Percentiles rank a stretch among this genome's conserved stretches.
These are phyloP conservation scores for Mayamaea pseudoterrestris DNA, from an alignment of 108 stramenopile genomes.

Conservation along the genomic window DNA sequence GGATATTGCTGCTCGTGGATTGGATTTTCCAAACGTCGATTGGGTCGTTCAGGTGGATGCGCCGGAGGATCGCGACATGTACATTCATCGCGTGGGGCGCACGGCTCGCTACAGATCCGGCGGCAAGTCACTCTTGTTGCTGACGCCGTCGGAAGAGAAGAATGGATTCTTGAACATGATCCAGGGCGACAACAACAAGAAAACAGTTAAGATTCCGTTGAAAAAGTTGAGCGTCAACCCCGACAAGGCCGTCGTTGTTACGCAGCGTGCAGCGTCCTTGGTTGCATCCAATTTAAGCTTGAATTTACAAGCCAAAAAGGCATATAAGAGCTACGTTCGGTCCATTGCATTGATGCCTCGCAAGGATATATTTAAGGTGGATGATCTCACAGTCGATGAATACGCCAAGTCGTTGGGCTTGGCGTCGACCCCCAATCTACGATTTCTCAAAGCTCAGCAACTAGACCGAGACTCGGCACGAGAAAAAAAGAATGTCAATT, in stretches of 20 bases:
- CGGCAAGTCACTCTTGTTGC: conserved; percentile 80
- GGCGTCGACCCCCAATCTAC: conserved; percentile 60
- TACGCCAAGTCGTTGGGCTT: conserved; percentile 86
- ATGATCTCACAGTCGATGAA: conserved; percentile 64
- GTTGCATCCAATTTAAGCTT: conserved; percentile 68
- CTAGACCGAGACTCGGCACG: conserved; percentile 70
- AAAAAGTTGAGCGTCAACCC: conserved; percentile 87
- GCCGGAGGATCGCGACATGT: conserved; percentile 91
- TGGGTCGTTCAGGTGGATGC: conserved; percentile 99
- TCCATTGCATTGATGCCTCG: conserved; percentile 83
- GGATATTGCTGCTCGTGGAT: conserved; percentile 91
- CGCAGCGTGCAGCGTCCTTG: conserved; percentile 73
- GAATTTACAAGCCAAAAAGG: conserved; percentile 74
- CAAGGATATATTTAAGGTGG: conserved; percentile 59
- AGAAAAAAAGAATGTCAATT: conserved; percentile 84
- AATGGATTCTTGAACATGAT: conserved; percentile 9
- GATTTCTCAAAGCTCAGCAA: conserved; percentile 56
- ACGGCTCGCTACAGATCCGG: conserved; percentile 83
- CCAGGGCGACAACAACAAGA: conserved; percentile 20
- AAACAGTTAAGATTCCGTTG: conserved; percentile 64
- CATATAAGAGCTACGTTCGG: conserved; percentile 87
- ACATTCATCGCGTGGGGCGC: conserved; percentile 91
- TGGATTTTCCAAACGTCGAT: conserved; percentile 95
- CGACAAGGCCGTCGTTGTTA: conserved; percentile 79
- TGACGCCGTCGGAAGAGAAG: conserved; percentile 80